These are phyloP conservation scores for Leccinum rimulosum DNA, from an alignment of 768 basidiomycete species.

Conservation along the genomic window DNA sequence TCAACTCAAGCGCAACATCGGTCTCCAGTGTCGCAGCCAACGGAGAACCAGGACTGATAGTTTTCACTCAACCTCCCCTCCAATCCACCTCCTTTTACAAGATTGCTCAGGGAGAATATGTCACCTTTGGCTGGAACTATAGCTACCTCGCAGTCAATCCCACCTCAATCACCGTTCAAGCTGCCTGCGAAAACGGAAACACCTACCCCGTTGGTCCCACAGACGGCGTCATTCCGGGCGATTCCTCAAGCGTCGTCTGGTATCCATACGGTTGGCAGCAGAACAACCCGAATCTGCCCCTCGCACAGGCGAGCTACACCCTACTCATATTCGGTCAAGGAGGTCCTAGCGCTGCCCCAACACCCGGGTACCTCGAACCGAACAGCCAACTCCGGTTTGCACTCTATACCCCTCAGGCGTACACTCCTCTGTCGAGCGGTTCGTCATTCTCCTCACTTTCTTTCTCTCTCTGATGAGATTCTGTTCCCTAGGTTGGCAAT, in stretches of 20 bases:
- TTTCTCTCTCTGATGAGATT: not conserved
- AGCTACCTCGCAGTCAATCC: slow-evolving; percentile 55
- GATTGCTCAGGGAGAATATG: slow-evolving; percentile 50
- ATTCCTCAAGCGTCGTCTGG: slow-evolving; percentile 54
- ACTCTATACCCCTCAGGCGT: slow-evolving; percentile 56
- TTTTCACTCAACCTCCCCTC: slow-evolving; percentile 56
- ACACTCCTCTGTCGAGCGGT: slow-evolving; percentile 53
- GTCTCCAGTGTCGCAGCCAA: slow-evolving; percentile 33
- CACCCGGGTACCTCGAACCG: slow-evolving; percentile 52
- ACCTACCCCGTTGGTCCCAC: slow-evolving; percentile 66
- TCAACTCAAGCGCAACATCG: slow-evolving; percentile 21
- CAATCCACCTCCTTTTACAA: slow-evolving; percentile 66
- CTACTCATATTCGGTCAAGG: slow-evolving; percentile 55
- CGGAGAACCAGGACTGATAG: slow-evolving; percentile 42
- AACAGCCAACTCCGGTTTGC: slow-evolving; percentile 57
- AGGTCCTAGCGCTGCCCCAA: slow-evolving; percentile 47
- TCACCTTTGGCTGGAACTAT: slow-evolving; percentile 77
- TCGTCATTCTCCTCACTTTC: not conserved
- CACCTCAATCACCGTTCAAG: slow-evolving; percentile 55
- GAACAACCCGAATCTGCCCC: slow-evolving; percentile 47
- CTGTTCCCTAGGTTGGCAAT: slow-evolving; percentile 26
- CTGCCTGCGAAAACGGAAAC: slow-evolving; percentile 64
- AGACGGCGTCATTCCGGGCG: slow-evolving; percentile 50
- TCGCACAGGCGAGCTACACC: slow-evolving; percentile 60
- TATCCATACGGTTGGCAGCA: slow-evolving; percentile 57